phyloP scores from a whole-genome alignment of 257 asterid species.

The Cinchona pubescens region DNA sequence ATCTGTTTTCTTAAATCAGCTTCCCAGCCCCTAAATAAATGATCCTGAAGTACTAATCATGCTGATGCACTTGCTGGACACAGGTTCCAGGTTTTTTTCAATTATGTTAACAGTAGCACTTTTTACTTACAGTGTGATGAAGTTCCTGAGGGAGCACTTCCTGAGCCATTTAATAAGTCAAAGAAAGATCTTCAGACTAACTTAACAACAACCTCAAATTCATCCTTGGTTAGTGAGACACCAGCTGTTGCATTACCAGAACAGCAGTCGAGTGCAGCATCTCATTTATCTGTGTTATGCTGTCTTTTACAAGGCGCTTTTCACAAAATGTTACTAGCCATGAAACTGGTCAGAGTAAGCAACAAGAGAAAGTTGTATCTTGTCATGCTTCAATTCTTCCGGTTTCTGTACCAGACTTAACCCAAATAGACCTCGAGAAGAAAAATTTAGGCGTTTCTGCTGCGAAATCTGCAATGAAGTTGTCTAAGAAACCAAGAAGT shows the following conservation, averaged over 20 bases:
- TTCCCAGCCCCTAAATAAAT: neutral
- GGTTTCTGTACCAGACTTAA: conserved; percentile 10
- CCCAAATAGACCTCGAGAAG: neutral
- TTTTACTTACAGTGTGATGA: conserved; percentile 63
- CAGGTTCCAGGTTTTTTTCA: no score
- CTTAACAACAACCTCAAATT: conserved; percentile 16
- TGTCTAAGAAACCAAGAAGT: neutral
- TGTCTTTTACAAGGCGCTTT: conserved; percentile 50
- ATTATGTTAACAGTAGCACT: neutral
- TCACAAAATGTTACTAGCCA: conserved; percentile 25
- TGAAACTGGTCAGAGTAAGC: conserved; percentile 11
- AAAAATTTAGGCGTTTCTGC: conserved; percentile 12
- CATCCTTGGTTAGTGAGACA: conserved; percentile 19
- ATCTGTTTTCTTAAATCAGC: neutral
- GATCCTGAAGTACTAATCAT: neutral
- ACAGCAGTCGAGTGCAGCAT: conserved; percentile 27
- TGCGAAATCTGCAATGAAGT: neutral
- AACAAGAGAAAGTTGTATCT: conserved; percentile 20
- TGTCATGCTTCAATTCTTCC: conserved; percentile 15
- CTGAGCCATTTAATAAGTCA: conserved; percentile 47
- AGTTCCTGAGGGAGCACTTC: conserved; percentile 67
- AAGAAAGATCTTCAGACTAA: conserved; percentile 28
- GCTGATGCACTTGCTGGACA: no score
- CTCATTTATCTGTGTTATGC: conserved; percentile 59
- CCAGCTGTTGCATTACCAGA: conserved; percentile 10